Evolutionary conservation across 805 yeast genomes (phyloP), one percentile per base, ranked within the genome.

Genomic region (Wickerhamomyces sydowiorum): DNA sequence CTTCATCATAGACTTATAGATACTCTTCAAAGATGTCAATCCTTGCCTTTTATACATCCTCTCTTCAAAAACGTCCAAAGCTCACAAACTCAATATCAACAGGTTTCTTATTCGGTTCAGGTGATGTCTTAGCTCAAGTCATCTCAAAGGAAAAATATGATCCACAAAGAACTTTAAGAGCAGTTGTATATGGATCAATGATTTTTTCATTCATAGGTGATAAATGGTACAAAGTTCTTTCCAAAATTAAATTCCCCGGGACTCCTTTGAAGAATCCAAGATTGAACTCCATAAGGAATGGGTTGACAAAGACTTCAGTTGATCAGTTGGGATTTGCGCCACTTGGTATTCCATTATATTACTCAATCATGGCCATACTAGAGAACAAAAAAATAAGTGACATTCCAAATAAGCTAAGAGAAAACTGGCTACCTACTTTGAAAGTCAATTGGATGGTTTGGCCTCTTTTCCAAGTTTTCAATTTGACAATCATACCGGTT

Each of bases 271-370:
- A 22, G 1, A 51, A 51, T 4, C 44, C 49, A 10, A 46, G 54
- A 2, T 33, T 44, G 4, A 53, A 52, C 29, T 48, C 52, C 24
- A 36, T 54, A 44, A 44, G 49, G 20, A 70, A 76, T 45, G 68
- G 76, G 0, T 18, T 65, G 1, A 55, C 66, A 9, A 64, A 87
- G 38, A 88, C 85, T 14, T 72, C 74, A 0, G 70, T 75, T 7
- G 97, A 90, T 61, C 96, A 89, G 57, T 52, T 76, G 22, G 46
- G 72, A 0, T 87, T 87, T 73, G 87, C 96, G 0, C 96, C 96
- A 2, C 52, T 83, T 12, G 78, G 82, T 4, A 75, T 89, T 8
- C 90, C 91, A 2, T 57, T 84, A 38, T 90, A 87, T 61, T 88
- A 72, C 55, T 55, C 78, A 1, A 68, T 75, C 32, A 82, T 88